A percentile compares a stretch with the other conserved stretches of the same genome.
Conservation (phyloP, 768 basidiomycete genomes). For the Xerocomellus chrysenteron region DNA sequence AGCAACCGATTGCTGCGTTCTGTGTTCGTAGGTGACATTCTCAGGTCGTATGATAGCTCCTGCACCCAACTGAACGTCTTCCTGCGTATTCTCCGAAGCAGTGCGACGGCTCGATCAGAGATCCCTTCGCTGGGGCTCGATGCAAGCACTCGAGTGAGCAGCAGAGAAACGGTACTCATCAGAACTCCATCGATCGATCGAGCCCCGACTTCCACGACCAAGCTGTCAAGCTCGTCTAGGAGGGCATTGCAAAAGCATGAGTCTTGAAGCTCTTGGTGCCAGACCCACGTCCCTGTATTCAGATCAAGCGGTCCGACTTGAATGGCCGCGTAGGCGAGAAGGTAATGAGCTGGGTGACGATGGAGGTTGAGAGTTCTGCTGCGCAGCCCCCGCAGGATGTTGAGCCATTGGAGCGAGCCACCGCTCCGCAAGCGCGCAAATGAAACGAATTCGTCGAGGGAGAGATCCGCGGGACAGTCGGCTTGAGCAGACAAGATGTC, state of each 20-base stretch:
- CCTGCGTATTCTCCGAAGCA: not conserved
- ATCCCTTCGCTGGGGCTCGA: not conserved
- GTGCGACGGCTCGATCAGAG: not conserved
- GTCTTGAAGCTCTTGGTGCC: not conserved
- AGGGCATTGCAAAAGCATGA: not conserved
- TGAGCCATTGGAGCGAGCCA: not conserved
- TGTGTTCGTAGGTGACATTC: not conserved
- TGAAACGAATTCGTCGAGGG: not conserved
- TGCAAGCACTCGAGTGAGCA: not conserved
- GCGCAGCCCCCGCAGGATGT: not conserved
- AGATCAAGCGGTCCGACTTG: constrained; percentile 24
- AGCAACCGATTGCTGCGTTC: not conserved
- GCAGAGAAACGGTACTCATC: not conserved
- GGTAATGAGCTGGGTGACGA: not conserved
- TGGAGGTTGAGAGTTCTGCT: not conserved
- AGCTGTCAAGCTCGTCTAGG: not conserved
- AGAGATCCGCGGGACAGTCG: not conserved
- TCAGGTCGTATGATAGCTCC: not conserved
- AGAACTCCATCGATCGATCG: not conserved
- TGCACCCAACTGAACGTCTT: not conserved
- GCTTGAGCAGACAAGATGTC: not conserved
- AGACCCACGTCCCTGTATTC: not conserved
- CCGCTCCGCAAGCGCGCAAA: not conserved
- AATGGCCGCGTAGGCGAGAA: not conserved
- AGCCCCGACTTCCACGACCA: not conserved